Percentiles rank a stretch among this genome's conserved stretches.
Evolutionary conservation across 176 grass and related monocot genomes (phyloP).

Genomic region (Leersia perrieri): DNA sequence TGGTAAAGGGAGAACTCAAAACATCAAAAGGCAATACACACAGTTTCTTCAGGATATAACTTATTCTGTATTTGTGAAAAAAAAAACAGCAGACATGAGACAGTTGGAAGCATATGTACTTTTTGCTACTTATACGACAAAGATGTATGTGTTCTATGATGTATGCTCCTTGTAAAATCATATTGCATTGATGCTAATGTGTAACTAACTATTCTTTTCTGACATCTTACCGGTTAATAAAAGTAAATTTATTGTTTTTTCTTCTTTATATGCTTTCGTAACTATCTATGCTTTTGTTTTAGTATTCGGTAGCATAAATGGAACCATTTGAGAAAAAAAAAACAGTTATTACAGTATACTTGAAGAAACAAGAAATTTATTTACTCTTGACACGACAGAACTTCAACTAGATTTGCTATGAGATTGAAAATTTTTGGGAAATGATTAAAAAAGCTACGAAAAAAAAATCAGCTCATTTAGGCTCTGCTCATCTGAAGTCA

Average conservation of each 20-base stretch:
- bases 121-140: neutral
- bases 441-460: no score
- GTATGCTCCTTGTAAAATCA: conserved; percentile 11
- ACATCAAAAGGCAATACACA: neutral
- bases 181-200: neutral
- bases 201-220: neutral
- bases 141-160: conserved; percentile 25
- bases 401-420: neutral
- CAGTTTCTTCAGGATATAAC: conserved; percentile 8
- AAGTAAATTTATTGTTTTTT: neutral
- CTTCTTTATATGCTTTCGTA: no score
- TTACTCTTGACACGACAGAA: no score
- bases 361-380: no score
- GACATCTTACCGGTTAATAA: neutral
- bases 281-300: neutral
- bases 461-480: neutral
- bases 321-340: neutral
- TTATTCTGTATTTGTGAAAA: conserved; percentile 5
- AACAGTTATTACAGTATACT: no score
- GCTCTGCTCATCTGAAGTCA: neutral
- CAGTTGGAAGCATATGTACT: neutral
- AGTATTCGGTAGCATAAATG: neutral
- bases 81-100: neutral
- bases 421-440: no score
- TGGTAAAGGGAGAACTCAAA: neutral